These are phyloP conservation scores for Aspergillus egyptiacus DNA, from an alignment of 495 filamentous ascomycete genomes.

Conservation along the genomic window DNA sequence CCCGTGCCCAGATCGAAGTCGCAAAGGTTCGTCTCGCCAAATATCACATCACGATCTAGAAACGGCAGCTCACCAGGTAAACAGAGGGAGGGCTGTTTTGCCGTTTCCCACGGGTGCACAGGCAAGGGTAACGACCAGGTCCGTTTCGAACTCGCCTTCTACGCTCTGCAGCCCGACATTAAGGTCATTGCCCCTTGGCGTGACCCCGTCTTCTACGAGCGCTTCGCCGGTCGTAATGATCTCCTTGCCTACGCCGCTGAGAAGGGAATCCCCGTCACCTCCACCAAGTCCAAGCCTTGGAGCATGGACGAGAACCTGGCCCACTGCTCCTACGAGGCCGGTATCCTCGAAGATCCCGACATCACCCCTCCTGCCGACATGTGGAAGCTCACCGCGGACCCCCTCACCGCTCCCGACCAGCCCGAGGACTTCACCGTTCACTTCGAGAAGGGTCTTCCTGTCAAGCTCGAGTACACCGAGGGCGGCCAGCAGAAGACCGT, in stretches of 20 bases:
- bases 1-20: slow-evolving; percentile 69
- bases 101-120: slow-evolving; percentile 74
- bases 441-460: slow-evolving; percentile 83
- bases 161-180: slow-evolving; percentile 66
- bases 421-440: slow-evolving; percentile 69
- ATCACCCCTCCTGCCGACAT: slow-evolving; percentile 65
- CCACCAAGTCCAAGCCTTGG: slow-evolving; percentile 77
- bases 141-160: slow-evolving; percentile 76
- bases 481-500: slow-evolving; percentile 9
- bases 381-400: slow-evolving; percentile 79
- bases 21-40: slow-evolving; percentile 34
- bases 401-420: slow-evolving; percentile 65
- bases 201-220: slow-evolving; percentile 73
- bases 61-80: background rate
- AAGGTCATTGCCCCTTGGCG: slow-evolving; percentile 91
- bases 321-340: slow-evolving; percentile 87
- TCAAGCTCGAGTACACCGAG: slow-evolving; percentile 63
- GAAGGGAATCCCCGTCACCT: slow-evolving; percentile 77
- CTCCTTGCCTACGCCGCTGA: slow-evolving; percentile 80
- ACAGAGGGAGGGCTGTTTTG: slow-evolving; percentile 41
- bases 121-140: slow-evolving; percentile 87
- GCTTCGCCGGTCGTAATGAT: slow-evolving; percentile 77
- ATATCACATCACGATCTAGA: background rate
- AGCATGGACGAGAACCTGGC: slow-evolving; percentile 63
- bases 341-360: slow-evolving; percentile 51